These are phyloP conservation scores for Zygotorulaspora sp. DNA, from an alignment of 805 yeast species.

Conservation along the genomic window DNA sequence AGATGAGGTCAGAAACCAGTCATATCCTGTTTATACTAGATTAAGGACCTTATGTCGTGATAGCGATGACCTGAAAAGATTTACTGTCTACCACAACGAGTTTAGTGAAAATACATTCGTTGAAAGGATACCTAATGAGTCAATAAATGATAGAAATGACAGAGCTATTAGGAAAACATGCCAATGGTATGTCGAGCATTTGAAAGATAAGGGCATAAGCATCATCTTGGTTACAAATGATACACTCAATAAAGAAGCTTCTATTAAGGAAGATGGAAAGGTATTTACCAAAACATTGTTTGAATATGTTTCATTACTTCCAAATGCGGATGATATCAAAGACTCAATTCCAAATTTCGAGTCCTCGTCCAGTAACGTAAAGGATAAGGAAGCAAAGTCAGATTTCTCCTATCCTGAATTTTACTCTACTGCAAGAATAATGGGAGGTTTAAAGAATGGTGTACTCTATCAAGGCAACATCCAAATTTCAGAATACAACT, in stretches of 20 bases:
- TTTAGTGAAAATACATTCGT: conserved; percentile 69
- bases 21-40: conserved; percentile 84
- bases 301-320: conserved; percentile 68
- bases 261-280: conserved; percentile 43
- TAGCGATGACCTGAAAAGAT: conserved; percentile 58
- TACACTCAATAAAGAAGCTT: conserved; percentile 54
- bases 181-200: conserved; percentile 67
- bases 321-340: conserved; percentile 66
- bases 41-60: conserved; percentile 68
- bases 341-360: conserved; percentile 68
- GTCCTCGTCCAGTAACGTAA: conserved; percentile 27
- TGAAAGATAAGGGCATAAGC: conserved; percentile 42
- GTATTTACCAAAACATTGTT: conserved; percentile 51
- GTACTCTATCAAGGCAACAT: conserved; percentile 82
- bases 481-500: conserved; percentile 78
- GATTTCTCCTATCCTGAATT: conserved; percentile 72
- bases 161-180: conserved; percentile 78
- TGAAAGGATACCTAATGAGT: conserved; percentile 56
- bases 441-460: conserved; percentile 89
- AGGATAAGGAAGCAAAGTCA: conserved; percentile 25
- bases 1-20: conserved; percentile 85
- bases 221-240: conserved; percentile 74
- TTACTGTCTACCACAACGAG: conserved; percentile 90
- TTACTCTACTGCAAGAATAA: conserved; percentile 70
- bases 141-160: conserved; percentile 86